Evolutionary conservation across 495 filamentous ascomycete species (phyloP), one percentile per base, ranked within the genome.

Genomic region (Ascodesmis nigricans): DNA sequence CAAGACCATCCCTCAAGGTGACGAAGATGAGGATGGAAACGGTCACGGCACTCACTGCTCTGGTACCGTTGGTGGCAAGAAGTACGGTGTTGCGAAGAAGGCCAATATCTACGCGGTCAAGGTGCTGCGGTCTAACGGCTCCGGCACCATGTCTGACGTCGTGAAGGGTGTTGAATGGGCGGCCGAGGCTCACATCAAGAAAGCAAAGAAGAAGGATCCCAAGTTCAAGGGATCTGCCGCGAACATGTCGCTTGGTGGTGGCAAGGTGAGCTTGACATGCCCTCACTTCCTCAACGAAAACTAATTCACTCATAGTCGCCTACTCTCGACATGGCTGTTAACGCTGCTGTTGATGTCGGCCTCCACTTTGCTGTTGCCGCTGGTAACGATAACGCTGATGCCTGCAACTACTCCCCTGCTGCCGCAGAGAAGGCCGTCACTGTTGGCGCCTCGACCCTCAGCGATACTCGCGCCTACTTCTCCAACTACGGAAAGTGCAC

Each of bases 401-500:
- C 90, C 33, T 99, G 90, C 75, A 84, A 81, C 62, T 99, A 95
- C 67, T 99, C 90, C n/a, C 90, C 90, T 19, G 90, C 90, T 44
- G 75, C 83, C 33, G 79, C 90, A 42, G 69, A 72, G 46, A 80
- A 83, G 54, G 83, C 90, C 36, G 73, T 99, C 49, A 99, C 90
- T 31, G 90, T 99, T 39, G 90, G 83, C 54, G 90, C 90, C 41
- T 91, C 81, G 13, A 91, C 78, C 39, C 66, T 99, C 21, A 66
- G 66, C 45, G 90, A 99, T 56, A 78, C 82, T 66, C 84, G 90
- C 58, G 90, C 90, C 43, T 99, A 95, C 70, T 99, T 99, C 74
- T 95, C 90, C 69, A 99, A 99, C 74, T 95, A 73, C 59, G 90
- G 90, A 55, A 84, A 82, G 68, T 99, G 90, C 67, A 91, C 84